A percentile compares a stretch with the other conserved stretches of the same genome.
Evolutionary conservation across 352 stramenopile genomes (phyloP).

Genomic region (Globisporangium cylindrosporum): DNA sequence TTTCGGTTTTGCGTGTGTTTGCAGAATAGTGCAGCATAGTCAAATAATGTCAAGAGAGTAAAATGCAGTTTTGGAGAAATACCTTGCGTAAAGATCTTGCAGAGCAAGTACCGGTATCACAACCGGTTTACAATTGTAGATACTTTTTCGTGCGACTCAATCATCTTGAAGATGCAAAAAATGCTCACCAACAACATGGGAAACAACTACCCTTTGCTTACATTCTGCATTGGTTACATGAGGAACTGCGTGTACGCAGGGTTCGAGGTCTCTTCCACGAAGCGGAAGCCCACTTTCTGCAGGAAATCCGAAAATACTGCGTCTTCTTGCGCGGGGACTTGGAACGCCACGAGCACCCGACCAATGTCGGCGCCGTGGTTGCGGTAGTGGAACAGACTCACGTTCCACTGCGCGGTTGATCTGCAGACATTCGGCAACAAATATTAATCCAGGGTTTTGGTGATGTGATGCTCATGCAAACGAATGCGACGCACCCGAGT

Average conservation of each 20-base stretch:
- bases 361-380: constrained; percentile 99
- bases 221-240: constrained; percentile 36
- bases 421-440: background rate
- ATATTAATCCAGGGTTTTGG: background rate
- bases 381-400: constrained; percentile 98
- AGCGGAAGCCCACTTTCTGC: constrained; percentile 67
- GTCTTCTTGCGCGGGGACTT: constrained; percentile 77
- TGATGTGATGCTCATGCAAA: background rate
- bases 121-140: background rate
- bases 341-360: constrained; percentile 95
- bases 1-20: background rate
- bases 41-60: background rate
- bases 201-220: too few relatives aligned
- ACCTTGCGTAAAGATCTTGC: background rate
- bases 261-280: constrained; percentile 84
- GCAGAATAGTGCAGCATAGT: background rate
- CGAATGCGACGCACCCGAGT: constrained; percentile 43
- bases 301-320: constrained; percentile 64
- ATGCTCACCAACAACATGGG: too few relatives aligned
- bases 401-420: constrained; percentile 89
- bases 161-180: too few relatives aligned
- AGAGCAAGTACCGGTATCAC: background rate
- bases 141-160: too few relatives aligned
- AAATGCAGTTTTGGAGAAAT: background rate
- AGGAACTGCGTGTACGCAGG: constrained; percentile 78